Percentiles rank a stretch among this genome's conserved stretches.
Conservation (phyloP, 768 basidiomycete species). For the Cyclocybe aegerita region DNA sequence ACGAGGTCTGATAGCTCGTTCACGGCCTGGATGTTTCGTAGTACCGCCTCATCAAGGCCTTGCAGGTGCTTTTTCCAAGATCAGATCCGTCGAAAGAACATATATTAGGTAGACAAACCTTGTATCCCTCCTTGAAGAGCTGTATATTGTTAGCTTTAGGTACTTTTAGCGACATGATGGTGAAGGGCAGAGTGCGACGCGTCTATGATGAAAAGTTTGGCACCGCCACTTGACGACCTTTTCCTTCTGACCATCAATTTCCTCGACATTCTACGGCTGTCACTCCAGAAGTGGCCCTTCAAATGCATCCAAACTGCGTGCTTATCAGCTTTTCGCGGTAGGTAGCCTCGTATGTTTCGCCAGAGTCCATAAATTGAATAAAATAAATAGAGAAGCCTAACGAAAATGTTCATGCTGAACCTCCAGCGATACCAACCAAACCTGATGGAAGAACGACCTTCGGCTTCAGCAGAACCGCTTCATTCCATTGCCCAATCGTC, state of each 20-base stretch:
- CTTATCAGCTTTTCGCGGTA: no score
- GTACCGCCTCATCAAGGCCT: conserved; percentile 95
- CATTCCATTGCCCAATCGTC: conserved; percentile 46
- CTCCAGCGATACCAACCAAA: conserved; percentile 29
- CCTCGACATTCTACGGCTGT: no score
- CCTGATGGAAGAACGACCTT: conserved; percentile 52
- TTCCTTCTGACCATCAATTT: no score
- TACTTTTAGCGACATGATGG: conserved; percentile 87
- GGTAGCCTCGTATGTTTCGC: no score
- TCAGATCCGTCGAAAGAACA: background rate
- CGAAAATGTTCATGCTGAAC: conserved; percentile 5
- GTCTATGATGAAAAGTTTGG: background rate
- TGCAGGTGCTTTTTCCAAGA: conserved; percentile 52
- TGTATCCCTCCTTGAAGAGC: conserved; percentile 98
- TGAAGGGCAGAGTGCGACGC: conserved; percentile 11
- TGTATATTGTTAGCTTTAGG: conserved; percentile 86
- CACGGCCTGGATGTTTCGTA: conserved; percentile 97
- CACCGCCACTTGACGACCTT: no score
- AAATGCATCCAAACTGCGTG: no score
- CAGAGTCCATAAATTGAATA: background rate
- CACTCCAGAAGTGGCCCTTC: no score
- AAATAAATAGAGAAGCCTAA: background rate
- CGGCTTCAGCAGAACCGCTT: conserved; percentile 48
- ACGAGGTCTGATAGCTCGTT: conserved; percentile 93
- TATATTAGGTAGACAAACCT: conserved; percentile 44